A percentile compares a stretch with the other conserved stretches of the same genome.
phyloP scores from a whole-genome alignment of 805 yeast genomes.

The Crinitomyces ghanaensis region DNA sequence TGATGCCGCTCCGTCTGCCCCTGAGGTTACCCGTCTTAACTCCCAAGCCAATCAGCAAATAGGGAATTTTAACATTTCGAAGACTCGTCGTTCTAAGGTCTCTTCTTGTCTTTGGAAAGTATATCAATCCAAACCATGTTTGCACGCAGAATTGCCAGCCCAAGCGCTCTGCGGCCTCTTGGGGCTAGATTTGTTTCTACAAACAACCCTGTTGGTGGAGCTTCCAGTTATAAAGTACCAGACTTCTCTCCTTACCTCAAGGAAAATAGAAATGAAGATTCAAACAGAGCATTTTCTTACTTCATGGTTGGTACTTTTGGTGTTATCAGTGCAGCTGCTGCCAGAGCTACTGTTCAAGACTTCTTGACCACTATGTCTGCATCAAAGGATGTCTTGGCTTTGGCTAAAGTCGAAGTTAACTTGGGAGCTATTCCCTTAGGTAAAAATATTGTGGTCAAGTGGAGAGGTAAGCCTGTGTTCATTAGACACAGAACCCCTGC shows the following conservation, averaged over 20 bases:
- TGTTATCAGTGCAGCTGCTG: conserved; percentile 81
- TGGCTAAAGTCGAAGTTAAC: conserved; percentile 98
- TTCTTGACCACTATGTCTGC: conserved; percentile 93
- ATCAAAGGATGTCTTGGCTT: conserved; percentile 95
- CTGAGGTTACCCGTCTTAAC: too few relatives aligned
- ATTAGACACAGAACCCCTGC: conserved; percentile 94
- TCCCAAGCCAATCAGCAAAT: too few relatives aligned
- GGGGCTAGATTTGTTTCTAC: conserved; percentile 4
- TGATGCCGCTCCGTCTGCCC: too few relatives aligned
- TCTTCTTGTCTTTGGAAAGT: too few relatives aligned
- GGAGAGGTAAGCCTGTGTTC: conserved; percentile 99
- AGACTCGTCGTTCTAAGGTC: too few relatives aligned
- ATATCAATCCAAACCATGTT: too few relatives aligned
- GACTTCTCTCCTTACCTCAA: conserved; percentile 74
- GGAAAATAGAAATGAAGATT: conserved; percentile 57
- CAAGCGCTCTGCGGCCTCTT: neutral
- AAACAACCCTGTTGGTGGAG: conserved; percentile 24
- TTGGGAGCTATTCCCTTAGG: conserved; percentile 91
- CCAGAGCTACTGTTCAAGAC: conserved; percentile 86
- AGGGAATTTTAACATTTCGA: too few relatives aligned
- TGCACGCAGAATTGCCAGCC: too few relatives aligned
- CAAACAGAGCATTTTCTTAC: conserved; percentile 78
- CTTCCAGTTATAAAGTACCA: conserved; percentile 82
- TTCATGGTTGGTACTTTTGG: conserved; percentile 98
- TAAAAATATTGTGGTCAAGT: conserved; percentile 94